Base-by-base conservation (phyloP, 306 rosid genomes). In the Pachyrhizus erosus region DNA sequence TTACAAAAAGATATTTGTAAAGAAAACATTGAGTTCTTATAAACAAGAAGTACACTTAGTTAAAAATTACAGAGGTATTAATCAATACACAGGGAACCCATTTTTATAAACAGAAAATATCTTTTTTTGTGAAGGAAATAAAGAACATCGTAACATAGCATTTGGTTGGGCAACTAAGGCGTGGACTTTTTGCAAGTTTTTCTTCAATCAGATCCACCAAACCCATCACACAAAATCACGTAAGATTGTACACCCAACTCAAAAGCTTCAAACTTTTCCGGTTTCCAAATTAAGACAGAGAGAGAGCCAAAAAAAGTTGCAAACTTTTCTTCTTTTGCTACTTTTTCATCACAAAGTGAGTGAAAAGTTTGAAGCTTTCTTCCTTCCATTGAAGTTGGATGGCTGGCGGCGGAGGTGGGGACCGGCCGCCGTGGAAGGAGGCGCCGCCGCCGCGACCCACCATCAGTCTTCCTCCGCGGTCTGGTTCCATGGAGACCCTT, bases 401-500 rank as follows among this genome's bases (percentile, higher is more conserved):
- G 86, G 68, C 73, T 7, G 75, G 37, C 77, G 87, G 78, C 62
- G 87, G 43, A 58, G 84, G 76, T 70, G 83, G 82, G 48, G 58
- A 76, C 10, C 65, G 45, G 26, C 86, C 65, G 33, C 91, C 87
- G 73, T 82, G 80, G 82, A 83, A 68, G 11, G 42, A 0, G 60
- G 5, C n/a, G 61, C 37, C 65, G 82, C 76, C 83, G 13, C 79
- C 83, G 1, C 87, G 89, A 9, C 94, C 91, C 6, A 83, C 84
- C 45, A 87, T 94, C 80, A 84, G 52, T 48, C 87, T 88, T 1
- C 98, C 98, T 1, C 91, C 90, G 75, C 89, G 92, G 4, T 26
- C 68, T 5, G 49, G 86, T 13, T 86, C 91, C 7, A 87, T 88
- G 84, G 98, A 94, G 45, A 51, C 78, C 1, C 45, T 92, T 52